Evolutionary conservation across 176 grass and related monocot genomes (phyloP), one percentile per base, ranked within the genome.

Genomic region (Ampelocalamus luodianensis): DNA sequence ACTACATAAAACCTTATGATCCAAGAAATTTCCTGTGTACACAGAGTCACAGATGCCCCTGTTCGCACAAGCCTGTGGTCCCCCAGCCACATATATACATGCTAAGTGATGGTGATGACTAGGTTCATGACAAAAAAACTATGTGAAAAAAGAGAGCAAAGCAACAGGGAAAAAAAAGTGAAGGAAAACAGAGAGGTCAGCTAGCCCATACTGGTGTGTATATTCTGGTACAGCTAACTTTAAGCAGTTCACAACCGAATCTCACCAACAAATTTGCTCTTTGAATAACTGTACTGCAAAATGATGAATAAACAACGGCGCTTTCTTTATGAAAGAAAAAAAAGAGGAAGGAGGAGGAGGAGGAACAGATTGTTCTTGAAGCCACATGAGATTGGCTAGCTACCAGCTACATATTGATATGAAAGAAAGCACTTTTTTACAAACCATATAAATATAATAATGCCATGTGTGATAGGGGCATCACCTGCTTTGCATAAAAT

Each of bases 341-440:
- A 62, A 43, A 72, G 12, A 80, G 14, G 50, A 71, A 20, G 8
- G 0, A 58, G 15, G n/a, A 6, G 36, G 74, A 76, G 13, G 3
- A 51, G 32, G 32, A 55, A 74, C n/a, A 80, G n/a, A 87, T 87
- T 90, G 89, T 78, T 13, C 5, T 13, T 68, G 74, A 90, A 79
- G 84, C 59, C 89, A 86, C 68, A 83, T 62, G 74, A 56, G 89
- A 90, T 82, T 67, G 22, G 40, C 84, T 87, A 90, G 87, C 89
- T 2, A 90, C 78, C 78, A 46, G 24, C 73, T 5, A 22, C 32
- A 46, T 51, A 48, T 81, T 72, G 81, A 79, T 38, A 69, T 54
- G 88, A 81, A 81, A 89, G 82, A 40, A 56, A 46, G 58, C 70
- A 58, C 60, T 46, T 81, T 45, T 73, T 81, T 39, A 77, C 51